A percentile compares a stretch with the other conserved stretches of the same genome.
Conservation (phyloP, 1,139 yeast genomes). For the Pichia sp. region DNA sequence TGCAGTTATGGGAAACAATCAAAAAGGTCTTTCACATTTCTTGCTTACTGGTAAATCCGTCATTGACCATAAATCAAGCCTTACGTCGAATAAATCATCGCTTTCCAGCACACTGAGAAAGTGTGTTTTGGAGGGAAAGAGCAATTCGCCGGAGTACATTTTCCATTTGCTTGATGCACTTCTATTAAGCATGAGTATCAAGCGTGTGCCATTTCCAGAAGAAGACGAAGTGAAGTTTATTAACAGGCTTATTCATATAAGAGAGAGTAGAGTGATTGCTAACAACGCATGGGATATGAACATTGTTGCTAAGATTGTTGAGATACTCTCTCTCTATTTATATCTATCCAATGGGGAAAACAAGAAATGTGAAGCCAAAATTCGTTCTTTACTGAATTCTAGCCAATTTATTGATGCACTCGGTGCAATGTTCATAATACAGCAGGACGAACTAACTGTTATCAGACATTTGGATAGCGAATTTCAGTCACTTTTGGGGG, state of each 20-base stretch:
- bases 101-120: neutral
- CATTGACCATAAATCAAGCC: conserved; percentile 12
- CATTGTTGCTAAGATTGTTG: conserved; percentile 61
- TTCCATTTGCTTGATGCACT: conserved; percentile 3
- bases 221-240: conserved; percentile 46
- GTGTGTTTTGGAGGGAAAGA: conserved; percentile 16
- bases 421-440: conserved; percentile 30
- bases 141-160: conserved; percentile 28
- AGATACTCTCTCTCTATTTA: conserved; percentile 65
- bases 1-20: conserved; percentile 69
- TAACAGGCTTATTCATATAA: conserved; percentile 35
- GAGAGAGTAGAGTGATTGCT: conserved; percentile 2
- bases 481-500: conserved; percentile 43
- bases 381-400: conserved; percentile 39
- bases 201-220: conserved; percentile 4
- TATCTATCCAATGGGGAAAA: conserved; percentile 46
- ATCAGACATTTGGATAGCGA: conserved; percentile 37
- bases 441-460: conserved; percentile 38
- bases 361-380: conserved; percentile 32
- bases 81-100: conserved; percentile 37
- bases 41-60: conserved; percentile 53
- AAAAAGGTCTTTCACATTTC: conserved; percentile 78
- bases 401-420: conserved; percentile 30
- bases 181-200: conserved; percentile 3
- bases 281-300: conserved; percentile 30